Evolutionary conservation across 768 basidiomycete genomes (phyloP), one percentile per base, ranked within the genome.

Genomic region (Tylopilus sp.): DNA sequence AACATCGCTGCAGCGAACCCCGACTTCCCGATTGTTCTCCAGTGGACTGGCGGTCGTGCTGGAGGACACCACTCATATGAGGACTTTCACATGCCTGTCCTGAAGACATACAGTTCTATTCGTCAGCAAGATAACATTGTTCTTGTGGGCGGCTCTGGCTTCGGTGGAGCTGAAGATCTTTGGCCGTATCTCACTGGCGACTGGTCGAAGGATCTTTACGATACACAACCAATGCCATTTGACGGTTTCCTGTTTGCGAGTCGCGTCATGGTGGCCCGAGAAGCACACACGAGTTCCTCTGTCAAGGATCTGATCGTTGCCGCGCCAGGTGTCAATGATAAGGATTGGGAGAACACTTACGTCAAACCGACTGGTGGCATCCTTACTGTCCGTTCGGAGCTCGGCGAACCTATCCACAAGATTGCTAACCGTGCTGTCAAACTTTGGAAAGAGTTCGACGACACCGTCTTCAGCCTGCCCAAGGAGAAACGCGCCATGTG

Each of bases 391-490:
- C 89, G 87, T 58, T 98, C 95, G 4, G 97, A 99, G 76, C 81
- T 99, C 44, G 95, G 95, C 36, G 97, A 99, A 70, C 97, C 97
- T 11, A 98, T 98, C 61, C 97, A 99, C 77, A 99, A 99, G 77
- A 91, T 99, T 65, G 95, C 97, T 30, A 99, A 86, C 38, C 89
- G 97, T 43, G 97, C 82, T 31, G 91, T 99, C 70, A 98, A 91
- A 77, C 78, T 99, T 38, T 99, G 97, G 97, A 93, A 94, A 71
- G 95, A 98, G 75, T 98, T 98, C 67, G 97, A 99, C 63, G 86
- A 95, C 61, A 91, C 86, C 21, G 89, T 99, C 50, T 99, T 98
- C 81, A 88, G 86, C 69, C 70, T 98, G 60, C 86, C 95, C 10
- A 92, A 94, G 75, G 97, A 98, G 75, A 99, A 99, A 79, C 87